Evolutionary conservation across 768 basidiomycete species (phyloP), one percentile per base, ranked within the genome.

Genomic region (Trametes meyenii): DNA sequence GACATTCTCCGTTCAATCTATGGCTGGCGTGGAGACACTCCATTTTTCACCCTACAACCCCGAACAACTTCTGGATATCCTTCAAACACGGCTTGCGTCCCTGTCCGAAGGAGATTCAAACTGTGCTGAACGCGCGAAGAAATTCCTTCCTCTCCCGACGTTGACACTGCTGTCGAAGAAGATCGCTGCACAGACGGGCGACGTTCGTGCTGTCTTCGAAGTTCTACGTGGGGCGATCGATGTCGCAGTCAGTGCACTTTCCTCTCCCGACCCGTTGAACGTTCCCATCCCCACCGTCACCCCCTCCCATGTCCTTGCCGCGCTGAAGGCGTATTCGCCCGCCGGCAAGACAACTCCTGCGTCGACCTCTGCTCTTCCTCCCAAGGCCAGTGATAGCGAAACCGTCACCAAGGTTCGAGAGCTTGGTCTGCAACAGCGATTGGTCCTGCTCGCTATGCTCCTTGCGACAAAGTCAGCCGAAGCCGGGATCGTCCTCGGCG

Each of bases 11-110:
- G 67, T 74, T 11, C 63, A 69, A 12, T 66, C 74, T 11, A 44
- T 70, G 13, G 63, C 50, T 3, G 65, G 70, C 17, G 82, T 88
- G 23, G 74, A 77, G 24, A 93, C 91, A 1, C 74, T 94, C 38
- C 92, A 94, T 70, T 94, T 95, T 69, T 77, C 86, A 19, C 90
- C 93, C 0, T 96, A 95, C 70, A 85, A 85, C 0, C 82, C 90
- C 16, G 67, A 79, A 6, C 88, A 94, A 68, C 80, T 96, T 10
- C 82, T 86, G 39, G 76, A 81, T 10, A 89, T 95, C 66, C 76
- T 94, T 6, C 80, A 82, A 50, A 77, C 84, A 5, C 85, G 93
- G 24, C 79, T 94, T 38, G 74, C 77, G 17, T 73, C 83, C 1
- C 76, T 92, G 11, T 78, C 79, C 36, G 77, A 78, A 10, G 42